Conservation (phyloP, 805 yeast species). For the Wickerhamiella cacticola region DNA sequence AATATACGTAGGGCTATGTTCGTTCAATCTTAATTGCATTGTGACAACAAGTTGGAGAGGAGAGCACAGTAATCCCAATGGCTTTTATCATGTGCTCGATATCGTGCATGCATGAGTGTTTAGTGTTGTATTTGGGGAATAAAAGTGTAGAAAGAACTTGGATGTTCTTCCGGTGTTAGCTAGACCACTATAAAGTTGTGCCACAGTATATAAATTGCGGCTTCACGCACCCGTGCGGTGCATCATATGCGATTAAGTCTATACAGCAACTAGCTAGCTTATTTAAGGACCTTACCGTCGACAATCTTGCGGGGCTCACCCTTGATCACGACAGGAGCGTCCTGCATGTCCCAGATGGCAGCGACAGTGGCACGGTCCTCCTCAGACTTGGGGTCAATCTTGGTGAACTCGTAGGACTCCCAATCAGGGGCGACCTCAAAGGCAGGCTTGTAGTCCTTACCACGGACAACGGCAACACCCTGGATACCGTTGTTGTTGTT, state of each 20-base stretch:
- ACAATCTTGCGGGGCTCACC: slow-evolving; percentile 81
- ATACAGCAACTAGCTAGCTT: slow-evolving; percentile 28
- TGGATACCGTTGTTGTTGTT: slow-evolving; percentile 96
- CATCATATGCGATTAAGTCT: too few species aligned
- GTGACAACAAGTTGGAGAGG: too few species aligned
- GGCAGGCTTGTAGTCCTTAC: slow-evolving; percentile 82
- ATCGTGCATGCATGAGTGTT: too few species aligned
- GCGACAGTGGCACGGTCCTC: slow-evolving; percentile 70
- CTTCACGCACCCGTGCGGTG: too few species aligned
- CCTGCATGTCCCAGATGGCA: slow-evolving; percentile 93
- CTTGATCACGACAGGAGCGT: slow-evolving; percentile 70
- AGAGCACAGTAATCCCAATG: too few species aligned
- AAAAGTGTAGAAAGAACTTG: too few species aligned
- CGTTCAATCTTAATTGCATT: background rate
- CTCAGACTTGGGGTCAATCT: slow-evolving; percentile 66
- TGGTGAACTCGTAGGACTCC: slow-evolving; percentile 81
- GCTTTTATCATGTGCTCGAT: too few species aligned
- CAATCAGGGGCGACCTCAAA: slow-evolving; percentile 98
- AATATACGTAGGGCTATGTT: background rate
- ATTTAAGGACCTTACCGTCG: slow-evolving; percentile 97
- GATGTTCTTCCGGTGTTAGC: too few species aligned
- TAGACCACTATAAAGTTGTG: too few species aligned
- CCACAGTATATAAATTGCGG: too few species aligned
- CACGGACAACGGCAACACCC: slow-evolving; percentile 92
- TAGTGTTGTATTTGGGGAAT: too few species aligned